Evolutionary conservation across 2,329 filamentous ascomycete species (phyloP), one percentile per base, ranked within the genome.

Genomic region (Fonsecaea monophora): DNA sequence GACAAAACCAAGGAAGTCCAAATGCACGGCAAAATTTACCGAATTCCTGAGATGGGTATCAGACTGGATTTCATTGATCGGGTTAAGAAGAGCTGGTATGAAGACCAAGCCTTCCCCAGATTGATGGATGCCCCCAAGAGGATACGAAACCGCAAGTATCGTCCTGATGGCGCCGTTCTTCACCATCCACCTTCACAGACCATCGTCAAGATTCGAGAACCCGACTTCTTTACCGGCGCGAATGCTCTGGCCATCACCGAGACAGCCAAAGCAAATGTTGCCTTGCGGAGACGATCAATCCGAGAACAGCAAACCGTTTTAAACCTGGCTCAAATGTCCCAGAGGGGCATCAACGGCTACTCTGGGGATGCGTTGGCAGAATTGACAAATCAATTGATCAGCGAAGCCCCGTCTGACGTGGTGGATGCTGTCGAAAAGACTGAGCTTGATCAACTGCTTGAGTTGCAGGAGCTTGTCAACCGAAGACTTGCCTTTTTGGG

Each of bases 41-140:
- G 86, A 67, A 78, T 93, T 62, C 84, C 86, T 0, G 87, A 87
- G 68, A 83, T 83, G 73, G 88, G 88, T 40, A 83, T 93, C 71
- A 85, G 90, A 73, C 82, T 89, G 12, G 89, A 92, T 75, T 93
- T 97, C 76, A 87, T 96, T 66, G 81, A 83, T 74, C 84, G 84
- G 69, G 81, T 87, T 71, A 87, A 86, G 75, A 77, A 76, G 80
- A 69, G 69, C 50, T 72, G 69, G 69, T 73, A 73, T 50, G 68
- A 73, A 45, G 82, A 76, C 68, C 65, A 72, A 45, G 62, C 65
- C 40, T 65, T 70, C 37, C 68, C 67, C 21, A 38, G 62, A 62
- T 57, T 62, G 6, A 50, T 68, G 58, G 55, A 69, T 42, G 65
- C 45, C 8, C 55, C 50, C 25, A 68, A 69, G 60, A 60, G 50